Evolutionary conservation across 805 yeast genomes (phyloP), one percentile per base, ranked within the genome.

Genomic region (Scheffersomyces amazonensis): DNA sequence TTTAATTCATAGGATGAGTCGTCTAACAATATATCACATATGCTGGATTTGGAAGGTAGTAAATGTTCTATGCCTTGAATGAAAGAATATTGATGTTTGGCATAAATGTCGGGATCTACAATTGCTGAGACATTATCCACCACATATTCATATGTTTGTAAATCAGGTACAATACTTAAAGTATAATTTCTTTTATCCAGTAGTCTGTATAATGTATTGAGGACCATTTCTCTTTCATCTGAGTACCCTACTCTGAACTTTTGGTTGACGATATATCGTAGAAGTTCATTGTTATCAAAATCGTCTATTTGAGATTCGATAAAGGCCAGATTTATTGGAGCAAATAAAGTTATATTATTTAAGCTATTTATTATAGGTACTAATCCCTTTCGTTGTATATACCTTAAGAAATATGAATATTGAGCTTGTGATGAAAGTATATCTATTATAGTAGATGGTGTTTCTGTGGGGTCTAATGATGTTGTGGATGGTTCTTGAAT

Each of bases 241-340:
- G 66, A 43, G 38, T 54, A 50, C 1, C 63, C 66, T 3, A 65
- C 60, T 20, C 64, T 48, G 36, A 69, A 54, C 28, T 44, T 49
- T 42, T 60, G 70, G 46, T 52, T 49, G 12, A 64, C 49, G 20
- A 69, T 52, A 40, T 69, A 69, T 7, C 69, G 52, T 24, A 56
- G 23, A 20, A 53, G 33, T 32, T 41, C 45, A 24, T 50, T 38
- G 6, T 44, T 39, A 19, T 41, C 38, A 8, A 15, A 11, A 8
- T 41, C 40, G 8, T 24, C 3, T 15, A 5, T 21, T 12, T 32
- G 31, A 25, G 31, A 29, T 15, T 54, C 52, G 4, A 64, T 67
- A 56, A 84, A 86, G 1, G 96, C 96, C 47, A 82, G 80, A 54
- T 87, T 87, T 10, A 83, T 73, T 0, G 96, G 95, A 1, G 95